Evolutionary conservation across 23 red algal genomes (phyloP).

Genomic region (Gracilaria gracilis): DNA sequence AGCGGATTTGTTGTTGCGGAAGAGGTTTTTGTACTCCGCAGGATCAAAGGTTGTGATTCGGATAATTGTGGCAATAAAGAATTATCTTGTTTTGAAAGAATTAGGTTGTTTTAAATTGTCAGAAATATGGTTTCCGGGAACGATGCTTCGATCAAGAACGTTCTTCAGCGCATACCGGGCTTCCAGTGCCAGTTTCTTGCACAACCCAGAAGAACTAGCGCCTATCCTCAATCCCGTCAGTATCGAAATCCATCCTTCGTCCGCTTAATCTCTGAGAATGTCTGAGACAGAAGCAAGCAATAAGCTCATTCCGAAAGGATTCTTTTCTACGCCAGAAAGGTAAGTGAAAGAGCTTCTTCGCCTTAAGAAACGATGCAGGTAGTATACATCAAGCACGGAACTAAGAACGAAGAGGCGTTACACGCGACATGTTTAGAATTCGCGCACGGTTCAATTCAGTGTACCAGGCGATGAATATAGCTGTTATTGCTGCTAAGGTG

Average conservation of each 20-base stretch:
- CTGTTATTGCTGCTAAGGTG: neutral
- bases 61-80: too few species aligned
- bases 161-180: too few species aligned
- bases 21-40: too few species aligned
- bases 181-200: too few species aligned
- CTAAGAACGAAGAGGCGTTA: neutral
- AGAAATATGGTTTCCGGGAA: too few species aligned
- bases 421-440: neutral
- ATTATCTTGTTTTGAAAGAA: too few species aligned
- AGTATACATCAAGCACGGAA: neutral
- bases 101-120: too few species aligned
- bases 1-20: neutral
- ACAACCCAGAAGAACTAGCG: too few species aligned
- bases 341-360: neutral
- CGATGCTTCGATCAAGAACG: too few species aligned
- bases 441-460: constrained; percentile 51
- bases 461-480: constrained; percentile 17
- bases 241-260: neutral
- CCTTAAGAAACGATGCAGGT: neutral
- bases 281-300: neutral
- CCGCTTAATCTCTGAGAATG: neutral
- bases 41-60: too few species aligned
- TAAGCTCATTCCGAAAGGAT: neutral
- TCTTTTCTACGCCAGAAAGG: constrained; percentile 26
- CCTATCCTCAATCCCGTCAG: neutral